Evolutionary conservation across 208 protist species (phyloP).

Genomic region (Crithidia expoeki): DNA sequence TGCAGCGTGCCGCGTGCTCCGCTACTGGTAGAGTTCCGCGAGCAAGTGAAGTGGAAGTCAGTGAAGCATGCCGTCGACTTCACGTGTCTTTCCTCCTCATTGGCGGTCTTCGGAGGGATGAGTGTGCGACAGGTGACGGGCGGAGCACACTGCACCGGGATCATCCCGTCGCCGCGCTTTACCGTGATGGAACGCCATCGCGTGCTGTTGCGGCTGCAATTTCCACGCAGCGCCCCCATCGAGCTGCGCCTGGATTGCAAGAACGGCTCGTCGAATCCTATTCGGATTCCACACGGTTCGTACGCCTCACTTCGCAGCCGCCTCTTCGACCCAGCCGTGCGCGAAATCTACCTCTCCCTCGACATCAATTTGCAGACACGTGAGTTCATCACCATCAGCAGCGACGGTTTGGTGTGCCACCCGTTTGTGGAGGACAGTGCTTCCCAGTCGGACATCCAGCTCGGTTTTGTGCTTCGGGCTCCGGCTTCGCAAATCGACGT

Average conservation of each 20-base stretch:
- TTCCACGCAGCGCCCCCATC: conserved; percentile 34
- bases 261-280: conserved; percentile 21
- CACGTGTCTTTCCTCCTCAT: conserved; percentile 33
- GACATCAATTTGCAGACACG: conserved; percentile 47
- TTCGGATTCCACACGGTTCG: conserved; percentile 26
- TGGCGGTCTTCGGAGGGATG: background rate
- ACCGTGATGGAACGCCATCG: conserved; percentile 47
- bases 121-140: conserved; percentile 25
- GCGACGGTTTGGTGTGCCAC: conserved; percentile 49
- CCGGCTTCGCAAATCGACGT: conserved; percentile 49
- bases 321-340: conserved; percentile 33
- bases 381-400: conserved; percentile 43
- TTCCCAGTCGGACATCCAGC: conserved; percentile 32
- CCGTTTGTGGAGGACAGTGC: conserved; percentile 39
- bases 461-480: conserved; percentile 47
- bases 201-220: conserved; percentile 57
- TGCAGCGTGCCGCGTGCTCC: background rate
- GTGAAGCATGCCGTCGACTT: conserved; percentile 27
- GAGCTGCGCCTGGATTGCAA: conserved; percentile 54
- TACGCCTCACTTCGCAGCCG: conserved; percentile 31
- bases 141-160: conserved; percentile 20
- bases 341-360: conserved; percentile 39
- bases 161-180: conserved; percentile 45
- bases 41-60: conserved; percentile 35
- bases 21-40: conserved; percentile 29